A percentile compares a stretch with the other conserved stretches of the same genome.
These are phyloP conservation scores for Cornus suecica DNA, from an alignment of 148 eudicot species.

Conservation along the genomic window DNA sequence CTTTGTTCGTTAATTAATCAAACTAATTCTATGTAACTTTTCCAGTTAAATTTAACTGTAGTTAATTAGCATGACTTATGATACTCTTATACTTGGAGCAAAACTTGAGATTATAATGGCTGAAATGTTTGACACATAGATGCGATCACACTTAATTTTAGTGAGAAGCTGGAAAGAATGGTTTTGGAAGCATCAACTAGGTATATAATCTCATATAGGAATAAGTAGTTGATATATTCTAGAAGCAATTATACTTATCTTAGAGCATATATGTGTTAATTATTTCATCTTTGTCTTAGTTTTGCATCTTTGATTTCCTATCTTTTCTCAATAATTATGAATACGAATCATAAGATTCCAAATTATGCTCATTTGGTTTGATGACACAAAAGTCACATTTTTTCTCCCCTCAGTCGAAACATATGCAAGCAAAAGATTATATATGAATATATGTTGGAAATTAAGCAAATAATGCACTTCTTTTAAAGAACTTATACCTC, in stretches of 20 bases:
- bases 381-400: background rate
- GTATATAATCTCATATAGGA: conserved; percentile 6
- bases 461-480: background rate
- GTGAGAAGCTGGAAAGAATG: background rate
- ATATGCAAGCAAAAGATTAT: background rate
- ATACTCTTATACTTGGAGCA: no score
- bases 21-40: no score
- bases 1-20: background rate
- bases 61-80: no score
- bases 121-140: background rate
- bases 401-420: background rate
- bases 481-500: background rate
- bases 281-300: background rate
- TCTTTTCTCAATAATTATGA: background rate
- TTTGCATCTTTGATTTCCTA: background rate
- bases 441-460: background rate
- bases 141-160: background rate
- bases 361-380: background rate
- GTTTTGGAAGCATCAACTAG: background rate
- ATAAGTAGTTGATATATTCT: conserved; percentile 13
- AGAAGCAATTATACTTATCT: background rate
- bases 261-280: background rate
- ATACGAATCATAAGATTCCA: conserved; percentile 12
- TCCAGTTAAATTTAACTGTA: no score
- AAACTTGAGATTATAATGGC: no score